Evolutionary conservation across 306 rosid genomes (phyloP).

Genomic region (Acacia confusa): DNA sequence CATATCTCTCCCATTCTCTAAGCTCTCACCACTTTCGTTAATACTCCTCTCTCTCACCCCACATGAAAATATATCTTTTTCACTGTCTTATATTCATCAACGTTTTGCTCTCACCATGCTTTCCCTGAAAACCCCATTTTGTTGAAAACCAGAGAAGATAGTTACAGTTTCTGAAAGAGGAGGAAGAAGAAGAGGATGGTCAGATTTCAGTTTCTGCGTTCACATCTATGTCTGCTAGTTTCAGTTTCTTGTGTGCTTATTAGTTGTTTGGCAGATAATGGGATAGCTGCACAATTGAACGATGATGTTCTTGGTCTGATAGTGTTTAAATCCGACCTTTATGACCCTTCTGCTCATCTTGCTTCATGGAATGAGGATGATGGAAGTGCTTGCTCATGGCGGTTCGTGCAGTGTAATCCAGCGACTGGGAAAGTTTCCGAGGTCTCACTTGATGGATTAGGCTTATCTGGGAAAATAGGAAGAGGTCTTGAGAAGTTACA

Average conservation of each 20-base stretch:
- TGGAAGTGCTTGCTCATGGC: conserved; percentile 74
- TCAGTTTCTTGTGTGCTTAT: conserved; percentile 24
- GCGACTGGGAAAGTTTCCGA: conserved; percentile 54
- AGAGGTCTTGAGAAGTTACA: conserved; percentile 77
- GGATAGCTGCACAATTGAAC: conserved; percentile 46
- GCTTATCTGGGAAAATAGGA: conserved; percentile 67
- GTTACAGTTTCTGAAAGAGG: background rate
- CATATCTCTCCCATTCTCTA: background rate
- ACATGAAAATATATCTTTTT: conserved; percentile 35
- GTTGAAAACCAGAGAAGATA: conserved; percentile 15
- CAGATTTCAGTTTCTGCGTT: conserved; percentile 14
- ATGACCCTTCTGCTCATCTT: conserved; percentile 69
- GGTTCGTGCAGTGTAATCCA: conserved; percentile 57
- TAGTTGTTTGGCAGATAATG: conserved; percentile 34
- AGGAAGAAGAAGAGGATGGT: conserved; percentile 22
- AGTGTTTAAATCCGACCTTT: conserved; percentile 78
- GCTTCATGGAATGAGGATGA: conserved; percentile 90
- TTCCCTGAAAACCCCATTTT: conserved; percentile 9
- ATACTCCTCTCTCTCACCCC: conserved; percentile 23
- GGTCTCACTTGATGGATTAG: conserved; percentile 57
- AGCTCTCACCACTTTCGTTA: conserved; percentile 30
- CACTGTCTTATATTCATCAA: background rate
- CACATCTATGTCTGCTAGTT: conserved; percentile 26
- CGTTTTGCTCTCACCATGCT: conserved; percentile 27
- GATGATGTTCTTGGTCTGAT: conserved; percentile 86